Evolutionary conservation across 1,139 yeast genomes (phyloP).

Genomic region (Suhomyces coccinellae): DNA sequence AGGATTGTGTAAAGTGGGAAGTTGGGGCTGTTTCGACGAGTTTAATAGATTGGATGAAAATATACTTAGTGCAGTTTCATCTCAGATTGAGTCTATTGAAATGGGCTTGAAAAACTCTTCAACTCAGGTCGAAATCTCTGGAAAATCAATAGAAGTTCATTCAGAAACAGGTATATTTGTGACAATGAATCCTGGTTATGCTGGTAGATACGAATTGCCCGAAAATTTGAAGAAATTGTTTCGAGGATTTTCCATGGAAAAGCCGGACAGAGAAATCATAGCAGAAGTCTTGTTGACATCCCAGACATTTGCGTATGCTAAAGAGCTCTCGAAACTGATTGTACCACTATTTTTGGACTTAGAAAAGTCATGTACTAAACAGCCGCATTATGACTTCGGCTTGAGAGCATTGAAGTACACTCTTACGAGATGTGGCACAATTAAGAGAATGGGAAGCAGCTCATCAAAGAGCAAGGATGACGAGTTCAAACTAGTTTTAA

Average conservation of each 20-base stretch:
- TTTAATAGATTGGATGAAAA: constrained; percentile 77
- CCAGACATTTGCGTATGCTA: constrained; percentile 63
- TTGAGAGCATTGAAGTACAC: constrained; percentile 74
- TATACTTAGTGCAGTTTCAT: constrained; percentile 81
- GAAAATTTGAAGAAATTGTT: constrained; percentile 83
- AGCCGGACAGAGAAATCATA: constrained; percentile 70
- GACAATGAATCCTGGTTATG: constrained; percentile 90
- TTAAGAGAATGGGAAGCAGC: neutral
- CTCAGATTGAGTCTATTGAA: constrained; percentile 77
- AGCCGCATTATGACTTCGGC: constrained; percentile 88
- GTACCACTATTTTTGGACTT: constrained; percentile 59
- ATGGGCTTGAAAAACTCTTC: constrained; percentile 36
- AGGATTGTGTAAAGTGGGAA: constrained; percentile 86
- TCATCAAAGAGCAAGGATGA: constrained; percentile 1
- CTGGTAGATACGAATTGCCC: constrained; percentile 80
- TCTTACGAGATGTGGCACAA: constrained; percentile 56
- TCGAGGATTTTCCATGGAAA: constrained; percentile 70
- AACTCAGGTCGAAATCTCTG: constrained; percentile 48
- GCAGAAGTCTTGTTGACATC: constrained; percentile 72
- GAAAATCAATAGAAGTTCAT: constrained; percentile 44
- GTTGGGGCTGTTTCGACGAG: constrained; percentile 97
- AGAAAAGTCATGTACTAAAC: constrained; percentile 42
- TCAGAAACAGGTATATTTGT: constrained; percentile 73
- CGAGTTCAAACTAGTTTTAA: constrained; percentile 48
- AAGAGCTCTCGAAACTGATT: constrained; percentile 45